Conservation (phyloP, 176 grass and related monocot species). For the Thinopyrum elongatum region DNA sequence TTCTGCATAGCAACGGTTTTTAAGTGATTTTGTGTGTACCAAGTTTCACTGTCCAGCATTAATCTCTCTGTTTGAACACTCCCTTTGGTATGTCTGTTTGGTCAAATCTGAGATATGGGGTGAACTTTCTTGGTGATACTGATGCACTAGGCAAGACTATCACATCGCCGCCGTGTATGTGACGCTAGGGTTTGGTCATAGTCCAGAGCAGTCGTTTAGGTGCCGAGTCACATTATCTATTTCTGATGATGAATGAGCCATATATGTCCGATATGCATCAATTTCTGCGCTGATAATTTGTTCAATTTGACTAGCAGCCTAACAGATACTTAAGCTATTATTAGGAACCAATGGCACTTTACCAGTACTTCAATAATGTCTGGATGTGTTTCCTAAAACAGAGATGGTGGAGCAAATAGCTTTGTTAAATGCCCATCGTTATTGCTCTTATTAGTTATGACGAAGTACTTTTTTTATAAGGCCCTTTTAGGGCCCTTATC, state of each 20-base stretch:
- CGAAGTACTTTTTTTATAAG: neutral
- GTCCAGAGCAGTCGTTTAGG: neutral
- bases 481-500: neutral
- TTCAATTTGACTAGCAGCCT: neutral
- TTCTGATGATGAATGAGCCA: constrained; percentile 11
- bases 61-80: neutral
- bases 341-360: neutral
- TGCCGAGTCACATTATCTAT: neutral
- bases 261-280: neutral
- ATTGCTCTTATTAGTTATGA: neutral
- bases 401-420: neutral
- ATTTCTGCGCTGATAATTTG: constrained; percentile 5
- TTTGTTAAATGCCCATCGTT: neutral
- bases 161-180: neutral
- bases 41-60: neutral
- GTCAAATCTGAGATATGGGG: neutral
- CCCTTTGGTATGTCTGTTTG: neutral
- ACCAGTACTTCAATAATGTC: neutral
- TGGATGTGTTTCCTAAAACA: neutral
- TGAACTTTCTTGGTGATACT: constrained; percentile 2
- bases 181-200: neutral
- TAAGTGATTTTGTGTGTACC: neutral
- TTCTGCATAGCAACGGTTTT: neutral
- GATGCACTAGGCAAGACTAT: neutral
- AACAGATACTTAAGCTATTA: neutral